Evolutionary conservation across 1,139 yeast genomes (phyloP).

Genomic region (Chernovozyma aurita): DNA sequence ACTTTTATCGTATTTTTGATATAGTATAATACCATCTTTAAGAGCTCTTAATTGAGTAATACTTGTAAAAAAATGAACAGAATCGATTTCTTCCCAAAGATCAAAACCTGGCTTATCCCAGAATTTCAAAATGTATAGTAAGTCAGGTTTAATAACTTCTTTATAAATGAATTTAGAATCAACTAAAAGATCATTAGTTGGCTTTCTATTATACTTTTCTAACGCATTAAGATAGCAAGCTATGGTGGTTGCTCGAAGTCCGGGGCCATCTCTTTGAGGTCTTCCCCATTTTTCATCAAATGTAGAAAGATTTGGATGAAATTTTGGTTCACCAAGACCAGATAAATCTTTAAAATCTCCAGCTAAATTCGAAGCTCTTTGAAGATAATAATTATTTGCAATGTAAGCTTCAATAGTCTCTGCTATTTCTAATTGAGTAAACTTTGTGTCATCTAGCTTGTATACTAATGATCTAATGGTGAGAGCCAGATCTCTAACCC

Average conservation of each 20-base stretch:
- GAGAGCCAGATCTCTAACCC: constrained; percentile 90
- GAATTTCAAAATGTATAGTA: constrained; percentile 54
- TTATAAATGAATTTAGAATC: constrained; percentile 37
- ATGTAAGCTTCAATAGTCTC: constrained; percentile 56
- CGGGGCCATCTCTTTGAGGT: constrained; percentile 96
- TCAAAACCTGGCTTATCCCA: constrained; percentile 76
- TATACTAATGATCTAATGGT: constrained; percentile 65
- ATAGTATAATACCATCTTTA: constrained; percentile 49
- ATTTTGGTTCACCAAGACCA: constrained; percentile 91
- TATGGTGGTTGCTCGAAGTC: constrained; percentile 66
- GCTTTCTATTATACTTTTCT: constrained; percentile 21
- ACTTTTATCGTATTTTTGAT: constrained; percentile 31
- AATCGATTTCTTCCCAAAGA: constrained; percentile 86
- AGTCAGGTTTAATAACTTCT: constrained; percentile 64
- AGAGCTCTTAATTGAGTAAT: constrained; percentile 71
- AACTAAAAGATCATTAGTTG: constrained; percentile 20
- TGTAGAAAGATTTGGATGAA: constrained; percentile 57
- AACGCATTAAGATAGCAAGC: constrained; percentile 50
- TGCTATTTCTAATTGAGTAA: constrained; percentile 19
- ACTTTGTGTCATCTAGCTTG: constrained; percentile 36
- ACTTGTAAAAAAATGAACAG: constrained; percentile 75
- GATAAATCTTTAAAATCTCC: constrained; percentile 51
- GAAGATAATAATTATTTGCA: constrained; percentile 52
- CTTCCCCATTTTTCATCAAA: constrained; percentile 80
- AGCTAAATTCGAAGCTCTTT: constrained; percentile 62